Base-by-base conservation (phyloP, 2,329 filamentous ascomycete genomes). In the Beauveria varroae region DNA sequence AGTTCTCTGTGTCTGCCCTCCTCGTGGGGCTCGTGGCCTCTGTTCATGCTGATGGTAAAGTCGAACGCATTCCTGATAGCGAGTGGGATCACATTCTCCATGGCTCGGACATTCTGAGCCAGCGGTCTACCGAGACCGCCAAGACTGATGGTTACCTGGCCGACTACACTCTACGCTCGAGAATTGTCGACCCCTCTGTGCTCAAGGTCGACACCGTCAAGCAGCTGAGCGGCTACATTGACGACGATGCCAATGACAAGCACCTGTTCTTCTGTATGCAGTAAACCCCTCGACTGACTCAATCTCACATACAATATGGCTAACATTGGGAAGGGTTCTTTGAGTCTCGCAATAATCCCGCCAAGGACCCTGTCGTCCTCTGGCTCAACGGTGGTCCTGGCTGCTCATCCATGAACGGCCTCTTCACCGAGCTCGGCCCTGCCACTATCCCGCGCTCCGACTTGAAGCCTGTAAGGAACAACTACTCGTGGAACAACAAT, bases 371-470 rank as follows among this genome's bases (percentile, higher is more conserved):
- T 52, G 91, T 98, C 53, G 88, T 98, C 60, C 84, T 97, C 67
- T 96, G 93, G 85, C 83, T 98, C 72, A 98, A 98, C 71, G 95
- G 95, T 67, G 95, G 95, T 68, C 95, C 95, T 49, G 95, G 95
- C 70, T 99, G 95, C 82, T 98, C 93, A 26, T 98, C 93, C 60
- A 82, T 99, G 70, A 97, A 92, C 65, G 95, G 95, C 66, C 86
- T 99, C 62, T 98, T 99, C 86, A 88, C 98, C 79, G 95, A 99
- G 79, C 89, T 99, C 63, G 95, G 95, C 58, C 93, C 95, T n/a
- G 87, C 91, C 30, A 90, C 87, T 64, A 86, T 99, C 74, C 85
- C 90, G 73, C 85, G 93, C 82, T 88, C 96, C 69, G 81, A 91
- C 69, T n/a, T 57, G 16, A 86, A 93, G 76, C 76, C 93, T 62